Conservation (phyloP, 139 green algal genomes). For the Zygnema circumcarinatum region DNA sequence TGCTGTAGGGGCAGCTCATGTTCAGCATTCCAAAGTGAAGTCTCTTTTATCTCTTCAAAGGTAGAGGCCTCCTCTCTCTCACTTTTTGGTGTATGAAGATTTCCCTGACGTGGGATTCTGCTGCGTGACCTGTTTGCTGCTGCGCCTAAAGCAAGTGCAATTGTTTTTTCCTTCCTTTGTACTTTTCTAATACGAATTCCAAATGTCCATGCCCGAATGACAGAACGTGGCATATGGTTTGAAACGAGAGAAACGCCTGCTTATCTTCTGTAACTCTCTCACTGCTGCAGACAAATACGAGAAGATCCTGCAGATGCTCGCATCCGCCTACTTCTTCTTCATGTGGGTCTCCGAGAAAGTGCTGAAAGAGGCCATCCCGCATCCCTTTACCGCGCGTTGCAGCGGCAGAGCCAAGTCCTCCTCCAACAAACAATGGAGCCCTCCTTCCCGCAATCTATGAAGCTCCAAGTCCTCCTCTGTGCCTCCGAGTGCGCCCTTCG, state of each 20-base stretch:
- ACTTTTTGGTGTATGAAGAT: too few relatives aligned
- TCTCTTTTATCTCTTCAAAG: not conserved
- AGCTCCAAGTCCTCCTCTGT: not conserved
- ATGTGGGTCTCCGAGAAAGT: not conserved
- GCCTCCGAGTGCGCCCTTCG: not conserved
- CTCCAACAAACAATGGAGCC: not conserved
- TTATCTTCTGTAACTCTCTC: too few relatives aligned
- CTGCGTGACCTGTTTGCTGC: too few relatives aligned
- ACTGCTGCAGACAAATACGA: not conserved
- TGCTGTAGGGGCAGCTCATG: not conserved
- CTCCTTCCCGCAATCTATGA: not conserved
- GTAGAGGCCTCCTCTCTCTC: too few relatives aligned
- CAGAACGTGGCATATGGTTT: too few relatives aligned
- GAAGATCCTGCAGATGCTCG: not conserved
- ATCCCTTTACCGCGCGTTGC: not conserved
- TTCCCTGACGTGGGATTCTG: too few relatives aligned
- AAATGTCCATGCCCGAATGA: too few relatives aligned
- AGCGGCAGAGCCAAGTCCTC: not conserved
- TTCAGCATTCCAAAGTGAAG: not conserved
- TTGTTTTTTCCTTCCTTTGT: too few relatives aligned
- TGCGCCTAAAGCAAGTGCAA: too few relatives aligned
- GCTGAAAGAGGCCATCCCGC: not conserved
- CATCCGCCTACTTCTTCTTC: not conserved
- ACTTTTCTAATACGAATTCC: too few relatives aligned
- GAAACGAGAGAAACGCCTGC: too few relatives aligned